Conservation (phyloP, 2,329 filamentous ascomycete species). For the Teratosphaeria nubilosa region DNA sequence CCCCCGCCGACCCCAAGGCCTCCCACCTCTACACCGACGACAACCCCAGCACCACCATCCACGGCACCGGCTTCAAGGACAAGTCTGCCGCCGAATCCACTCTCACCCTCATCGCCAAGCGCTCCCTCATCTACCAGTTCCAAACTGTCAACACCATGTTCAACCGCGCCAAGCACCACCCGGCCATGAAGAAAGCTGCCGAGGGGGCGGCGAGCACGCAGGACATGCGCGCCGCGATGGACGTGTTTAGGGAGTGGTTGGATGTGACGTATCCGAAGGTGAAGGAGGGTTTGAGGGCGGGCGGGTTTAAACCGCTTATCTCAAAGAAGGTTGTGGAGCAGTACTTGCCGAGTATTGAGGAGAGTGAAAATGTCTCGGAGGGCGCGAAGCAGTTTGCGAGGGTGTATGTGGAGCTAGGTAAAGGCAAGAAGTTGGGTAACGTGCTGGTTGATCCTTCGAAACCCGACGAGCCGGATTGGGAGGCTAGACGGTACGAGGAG, state of each 20-base stretch:
- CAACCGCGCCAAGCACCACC: conserved; percentile 21
- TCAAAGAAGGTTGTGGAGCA: conserved; percentile 15
- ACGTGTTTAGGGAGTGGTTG: conserved; percentile 19
- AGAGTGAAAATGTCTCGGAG: conserved; percentile 5
- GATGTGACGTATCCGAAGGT: conserved; percentile 20
- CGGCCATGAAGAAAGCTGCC: conserved; percentile 15
- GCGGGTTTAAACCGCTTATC: conserved; percentile 22
- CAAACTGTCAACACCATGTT: conserved; percentile 25
- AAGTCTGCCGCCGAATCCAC: conserved; percentile 16
- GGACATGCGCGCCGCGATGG: conserved; percentile 19
- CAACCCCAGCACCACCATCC: conserved; percentile 23
- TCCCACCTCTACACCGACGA: conserved; percentile 27
- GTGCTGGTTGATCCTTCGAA: conserved; percentile 20
- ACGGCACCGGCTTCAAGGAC: conserved; percentile 26
- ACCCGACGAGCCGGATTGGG: conserved; percentile 21
- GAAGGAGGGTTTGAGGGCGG: conserved; percentile 13
- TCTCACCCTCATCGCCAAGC: conserved; percentile 19
- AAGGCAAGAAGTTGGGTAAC: conserved; percentile 21
- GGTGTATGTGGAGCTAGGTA: conserved; percentile 15
- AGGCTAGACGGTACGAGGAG: conserved; percentile 16
- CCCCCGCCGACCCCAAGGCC: conserved; percentile 13
- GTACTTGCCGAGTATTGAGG: conserved; percentile 12
- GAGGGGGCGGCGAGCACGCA: conserved; percentile 5
- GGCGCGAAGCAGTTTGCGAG: conserved; percentile 15
- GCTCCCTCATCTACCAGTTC: conserved; percentile 24